Evolutionary conservation across 1,139 yeast species (phyloP).

Genomic region (Saccharomyces hybrid): DNA sequence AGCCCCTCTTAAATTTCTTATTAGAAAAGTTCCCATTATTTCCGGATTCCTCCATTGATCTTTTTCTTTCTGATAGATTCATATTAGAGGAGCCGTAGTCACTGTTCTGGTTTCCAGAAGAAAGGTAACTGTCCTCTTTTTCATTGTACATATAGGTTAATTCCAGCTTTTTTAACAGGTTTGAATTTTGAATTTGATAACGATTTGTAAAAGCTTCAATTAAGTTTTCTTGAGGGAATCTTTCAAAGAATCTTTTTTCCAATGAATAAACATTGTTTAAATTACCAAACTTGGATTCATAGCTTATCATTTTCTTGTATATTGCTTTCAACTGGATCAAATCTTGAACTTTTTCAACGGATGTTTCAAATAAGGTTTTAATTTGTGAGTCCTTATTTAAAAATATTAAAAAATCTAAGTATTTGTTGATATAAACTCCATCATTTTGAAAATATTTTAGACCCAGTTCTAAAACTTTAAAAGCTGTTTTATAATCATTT

Average conservation of each 20-base stretch:
- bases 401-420: constrained; percentile 64
- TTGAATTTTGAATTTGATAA: constrained; percentile 28
- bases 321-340: constrained; percentile 35
- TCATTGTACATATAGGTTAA: constrained; percentile 20
- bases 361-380: constrained; percentile 71
- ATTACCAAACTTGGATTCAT: constrained; percentile 58
- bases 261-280: constrained; percentile 58
- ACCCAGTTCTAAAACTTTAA: constrained; percentile 74
- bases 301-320: constrained; percentile 43
- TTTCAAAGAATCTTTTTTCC: constrained; percentile 57
- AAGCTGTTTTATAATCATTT: constrained; percentile 57
- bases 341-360: constrained; percentile 39
- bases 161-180: constrained; percentile 28
- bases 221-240: constrained; percentile 50
- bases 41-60: constrained; percentile 7
- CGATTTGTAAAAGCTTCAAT: constrained; percentile 36
- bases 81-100: not conserved
- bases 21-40: constrained; percentile 13
- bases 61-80: constrained; percentile 6
- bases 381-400: constrained; percentile 75
- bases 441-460: constrained; percentile 49
- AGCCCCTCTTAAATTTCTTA: constrained; percentile 13
- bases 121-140: not conserved
- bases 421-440: constrained; percentile 59
- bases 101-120: not conserved